These are phyloP conservation scores for Somion occarium DNA, from an alignment of 1,284 basidiomycete species.

Conservation along the genomic window DNA sequence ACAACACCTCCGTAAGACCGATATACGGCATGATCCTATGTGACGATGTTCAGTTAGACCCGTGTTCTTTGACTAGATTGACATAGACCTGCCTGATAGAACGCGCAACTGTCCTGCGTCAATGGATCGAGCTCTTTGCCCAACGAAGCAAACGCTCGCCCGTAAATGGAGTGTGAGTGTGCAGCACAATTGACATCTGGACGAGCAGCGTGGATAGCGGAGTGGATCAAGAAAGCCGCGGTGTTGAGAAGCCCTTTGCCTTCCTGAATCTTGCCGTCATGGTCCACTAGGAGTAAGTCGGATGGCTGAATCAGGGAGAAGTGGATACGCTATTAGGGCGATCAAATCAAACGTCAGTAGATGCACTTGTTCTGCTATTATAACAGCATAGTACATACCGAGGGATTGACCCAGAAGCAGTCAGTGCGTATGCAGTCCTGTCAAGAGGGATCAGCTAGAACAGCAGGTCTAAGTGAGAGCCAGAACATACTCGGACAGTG, in stretches of 20 bases:
- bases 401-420: slow-evolving; percentile 55
- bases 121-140: slow-evolving; percentile 52
- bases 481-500: slow-evolving; percentile 39
- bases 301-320: slow-evolving; percentile 42
- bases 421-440: slow-evolving; percentile 42
- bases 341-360: neutral
- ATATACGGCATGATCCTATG: slow-evolving; percentile 36
- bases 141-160: slow-evolving; percentile 58
- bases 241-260: slow-evolving; percentile 39
- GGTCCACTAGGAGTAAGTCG: slow-evolving; percentile 45
- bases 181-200: slow-evolving; percentile 62
- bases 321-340: slow-evolving; percentile 30
- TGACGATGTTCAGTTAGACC: too few relatives aligned
- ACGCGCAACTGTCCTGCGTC: slow-evolving; percentile 45
- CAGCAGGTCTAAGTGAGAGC: neutral
- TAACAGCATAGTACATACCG: slow-evolving; percentile 23
- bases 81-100: slow-evolving; percentile 32
- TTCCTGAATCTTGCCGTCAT: slow-evolving; percentile 42
- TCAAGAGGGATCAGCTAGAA: neutral
- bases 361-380: neutral
- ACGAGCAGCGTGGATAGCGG: slow-evolving; percentile 53
- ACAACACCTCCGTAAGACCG: slow-evolving; percentile 54
- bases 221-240: slow-evolving; percentile 48
- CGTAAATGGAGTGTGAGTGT: slow-evolving; percentile 59
- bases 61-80: too few relatives aligned